phyloP scores from a whole-genome alignment of 2,329 filamentous ascomycete species.

The Trichoderma sp. region DNA sequence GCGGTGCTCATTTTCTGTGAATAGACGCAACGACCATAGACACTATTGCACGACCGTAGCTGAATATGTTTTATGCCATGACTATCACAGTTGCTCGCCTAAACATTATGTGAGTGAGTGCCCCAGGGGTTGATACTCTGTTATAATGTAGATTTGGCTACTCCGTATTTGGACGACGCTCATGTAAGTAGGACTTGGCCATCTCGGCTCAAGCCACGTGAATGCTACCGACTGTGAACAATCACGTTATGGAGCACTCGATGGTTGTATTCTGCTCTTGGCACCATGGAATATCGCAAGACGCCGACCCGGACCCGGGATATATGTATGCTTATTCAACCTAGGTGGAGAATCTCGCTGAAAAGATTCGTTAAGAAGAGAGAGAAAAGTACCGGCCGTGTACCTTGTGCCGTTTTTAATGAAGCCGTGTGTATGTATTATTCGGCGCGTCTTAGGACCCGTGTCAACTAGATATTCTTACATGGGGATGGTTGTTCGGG shows the following conservation, averaged over 20 bases:
- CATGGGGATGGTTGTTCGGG: neutral
- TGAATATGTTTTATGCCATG: neutral
- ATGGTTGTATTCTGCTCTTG: neutral
- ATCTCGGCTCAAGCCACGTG: neutral
- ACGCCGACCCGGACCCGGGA: neutral
- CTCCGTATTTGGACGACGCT: neutral
- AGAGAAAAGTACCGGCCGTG: neutral
- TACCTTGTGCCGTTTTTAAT: neutral
- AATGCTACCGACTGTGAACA: neutral
- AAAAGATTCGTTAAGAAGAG: neutral
- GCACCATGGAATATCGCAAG: neutral
- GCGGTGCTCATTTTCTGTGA: constrained; percentile 18
- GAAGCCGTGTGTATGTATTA: neutral
- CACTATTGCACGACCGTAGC: neutral
- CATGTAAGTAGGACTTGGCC: neutral
- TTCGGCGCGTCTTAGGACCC: neutral
- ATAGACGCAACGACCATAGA: constrained; percentile 8
- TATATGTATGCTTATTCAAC: neutral
- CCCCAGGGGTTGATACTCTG: neutral
- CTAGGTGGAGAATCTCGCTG: neutral
- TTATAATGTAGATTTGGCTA: neutral
- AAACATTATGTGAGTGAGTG: neutral
- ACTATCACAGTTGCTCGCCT: neutral
- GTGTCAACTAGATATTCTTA: neutral
- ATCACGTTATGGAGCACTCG: neutral